These are phyloP conservation scores for Mycena latifolia DNA, from an alignment of 768 basidiomycete genomes.

Conservation along the genomic window DNA sequence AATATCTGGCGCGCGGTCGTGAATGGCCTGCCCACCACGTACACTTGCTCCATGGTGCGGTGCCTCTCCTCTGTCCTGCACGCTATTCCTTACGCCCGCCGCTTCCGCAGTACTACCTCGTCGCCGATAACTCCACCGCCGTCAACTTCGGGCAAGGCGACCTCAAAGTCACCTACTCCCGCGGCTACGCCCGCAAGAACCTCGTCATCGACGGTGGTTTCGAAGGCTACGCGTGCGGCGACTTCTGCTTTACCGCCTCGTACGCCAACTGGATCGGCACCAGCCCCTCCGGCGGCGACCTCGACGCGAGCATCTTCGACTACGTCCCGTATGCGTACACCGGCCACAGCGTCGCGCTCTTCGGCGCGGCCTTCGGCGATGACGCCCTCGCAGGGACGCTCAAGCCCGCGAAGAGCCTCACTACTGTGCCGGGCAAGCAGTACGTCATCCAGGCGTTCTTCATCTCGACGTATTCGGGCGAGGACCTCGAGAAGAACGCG, in stretches of 20 bases:
- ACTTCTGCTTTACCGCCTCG: constrained; percentile 56
- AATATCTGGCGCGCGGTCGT: constrained; percentile 67
- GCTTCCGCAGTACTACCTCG: constrained; percentile 55
- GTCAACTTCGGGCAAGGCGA: constrained; percentile 60
- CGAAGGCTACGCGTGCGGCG: constrained; percentile 54
- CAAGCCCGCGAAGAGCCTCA: constrained; percentile 44
- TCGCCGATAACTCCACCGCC: constrained; percentile 57
- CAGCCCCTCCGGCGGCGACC: constrained; percentile 48
- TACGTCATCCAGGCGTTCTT: constrained; percentile 61
- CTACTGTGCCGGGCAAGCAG: constrained; percentile 49
- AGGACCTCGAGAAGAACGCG: constrained; percentile 46
- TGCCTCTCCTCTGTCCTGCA: neutral
- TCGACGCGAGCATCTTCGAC: constrained; percentile 61
- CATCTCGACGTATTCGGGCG: constrained; percentile 52
- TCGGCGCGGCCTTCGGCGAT: constrained; percentile 56
- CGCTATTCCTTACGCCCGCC: neutral
- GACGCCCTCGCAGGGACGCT: constrained; percentile 57
- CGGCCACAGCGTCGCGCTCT: constrained; percentile 53
- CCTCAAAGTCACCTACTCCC: constrained; percentile 59
- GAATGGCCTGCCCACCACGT: constrained; percentile 57
- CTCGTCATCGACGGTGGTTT: constrained; percentile 57
- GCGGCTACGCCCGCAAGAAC: constrained; percentile 58
- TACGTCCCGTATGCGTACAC: constrained; percentile 54
- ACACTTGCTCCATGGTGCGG: constrained; percentile 63
- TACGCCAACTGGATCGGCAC: constrained; percentile 56